phyloP scores from a whole-genome alignment of 176 grass and related monocot genomes.

The Avena eriantha region DNA sequence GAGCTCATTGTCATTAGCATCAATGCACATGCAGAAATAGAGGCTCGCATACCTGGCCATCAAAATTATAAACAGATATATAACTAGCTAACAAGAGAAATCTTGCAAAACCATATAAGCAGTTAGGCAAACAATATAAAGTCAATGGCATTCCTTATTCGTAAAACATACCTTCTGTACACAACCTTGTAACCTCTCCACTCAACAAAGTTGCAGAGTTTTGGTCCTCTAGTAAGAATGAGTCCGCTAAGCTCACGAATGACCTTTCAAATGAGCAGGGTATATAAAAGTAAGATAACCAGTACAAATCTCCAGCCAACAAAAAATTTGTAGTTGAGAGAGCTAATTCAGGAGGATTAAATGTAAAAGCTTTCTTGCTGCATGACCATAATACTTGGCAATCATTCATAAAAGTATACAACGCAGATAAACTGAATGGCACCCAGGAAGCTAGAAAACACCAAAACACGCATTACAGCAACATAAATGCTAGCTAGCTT shows the following conservation, averaged over 20 bases:
- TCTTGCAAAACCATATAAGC: conserved; percentile 15
- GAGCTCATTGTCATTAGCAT: conserved; percentile 93
- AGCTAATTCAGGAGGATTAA: conserved; percentile 3
- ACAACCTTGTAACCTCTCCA: conserved; percentile 97
- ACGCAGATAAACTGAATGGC: not conserved
- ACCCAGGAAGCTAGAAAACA: not conserved
- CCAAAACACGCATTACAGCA: conserved; percentile 9
- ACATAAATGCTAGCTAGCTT: not conserved
- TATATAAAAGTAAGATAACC: conserved; percentile 19
- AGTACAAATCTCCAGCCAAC: not conserved
- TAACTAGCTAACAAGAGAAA: conserved; percentile 23
- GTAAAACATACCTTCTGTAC: conserved; percentile 79
- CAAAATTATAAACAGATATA: conserved; percentile 37
- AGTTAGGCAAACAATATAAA: conserved; percentile 3
- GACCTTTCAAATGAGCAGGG: conserved; percentile 59
- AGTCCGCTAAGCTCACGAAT: conserved; percentile 90
- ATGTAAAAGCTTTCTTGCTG: not conserved
- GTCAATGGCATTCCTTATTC: not conserved
- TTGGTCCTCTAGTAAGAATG: conserved; percentile 85
- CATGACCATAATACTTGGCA: not conserved
- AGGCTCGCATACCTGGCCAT: conserved; percentile 87
- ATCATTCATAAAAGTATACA: not conserved
- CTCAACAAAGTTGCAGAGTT: conserved; percentile 98
- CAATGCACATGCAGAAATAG: conserved; percentile 99
- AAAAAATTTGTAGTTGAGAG: conserved; percentile 5